Base-by-base conservation (phyloP, 345 rosid genomes). In the Rhodamnia rubescens region DNA sequence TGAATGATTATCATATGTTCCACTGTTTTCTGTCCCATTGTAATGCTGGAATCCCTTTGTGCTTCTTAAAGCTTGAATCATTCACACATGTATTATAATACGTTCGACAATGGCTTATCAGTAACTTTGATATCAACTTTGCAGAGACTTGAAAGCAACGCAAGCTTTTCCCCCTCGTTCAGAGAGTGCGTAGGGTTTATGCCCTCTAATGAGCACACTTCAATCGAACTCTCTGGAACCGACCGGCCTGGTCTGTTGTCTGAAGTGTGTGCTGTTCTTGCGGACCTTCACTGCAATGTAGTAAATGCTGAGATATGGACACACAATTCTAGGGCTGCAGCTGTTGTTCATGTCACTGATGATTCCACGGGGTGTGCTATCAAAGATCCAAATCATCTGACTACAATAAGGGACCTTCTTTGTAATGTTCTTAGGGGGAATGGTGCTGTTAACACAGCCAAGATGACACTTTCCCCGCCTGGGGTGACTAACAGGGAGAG, bases 241-340 rank as follows among this genome's bases (percentile, higher is more conserved):
- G 98, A 96, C 88, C 93, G 98, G 88, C 99, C 98, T 11, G 99
- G 99, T 85, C 88, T 96, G 53, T 85, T 96, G 47, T 96, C 98
- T 26, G 99, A 96, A 90, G 96, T 96, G 56, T 93, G 95, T 89
- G 98, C 99, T 27, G 96, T 96, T 88, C 98, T 96, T 74, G 86
- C 98, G 1, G 96, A 93, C 89, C 97, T 93, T 85, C 90, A 88
- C 61, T 96, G 98, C 89, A 96, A 92, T 83, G 99, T 96, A 83
- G 96, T 91, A 22, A 92, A 91, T 84, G 98, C 98, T 61, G 99
- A 95, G 90, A 93, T 96, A 87, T 96, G 99, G 99, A 95, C 99
- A 57, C 99, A 96, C 91, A 96, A 96, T 88, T 88, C 91, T 26
- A 92, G 98, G 91, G 98, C 99, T 78, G 99, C 99, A 6, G 98